Conservation (phyloP, 2,329 filamentous ascomycete species). For the Colletotrichum filicis region DNA sequence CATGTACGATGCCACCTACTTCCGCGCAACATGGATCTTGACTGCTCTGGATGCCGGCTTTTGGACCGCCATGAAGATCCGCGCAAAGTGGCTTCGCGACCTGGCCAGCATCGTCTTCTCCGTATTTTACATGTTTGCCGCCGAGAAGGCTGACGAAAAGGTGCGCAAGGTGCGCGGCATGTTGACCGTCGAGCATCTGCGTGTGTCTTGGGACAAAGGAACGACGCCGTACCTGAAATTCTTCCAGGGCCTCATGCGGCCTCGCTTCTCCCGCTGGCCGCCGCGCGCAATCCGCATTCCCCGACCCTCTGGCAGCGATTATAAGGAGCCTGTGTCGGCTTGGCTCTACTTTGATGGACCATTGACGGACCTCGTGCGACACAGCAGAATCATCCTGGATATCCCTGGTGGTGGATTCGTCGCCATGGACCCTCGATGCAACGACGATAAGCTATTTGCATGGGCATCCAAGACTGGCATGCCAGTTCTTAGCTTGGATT, state of each 20-base stretch:
- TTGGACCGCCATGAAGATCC: slow-evolving; percentile 97
- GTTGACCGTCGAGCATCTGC: slow-evolving; percentile 89
- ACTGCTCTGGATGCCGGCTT: slow-evolving; percentile 96
- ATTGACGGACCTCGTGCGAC: slow-evolving; percentile 78
- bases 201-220: slow-evolving; percentile 95
- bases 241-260: slow-evolving; percentile 78
- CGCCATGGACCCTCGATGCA: slow-evolving; percentile 93
- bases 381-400: slow-evolving; percentile 85
- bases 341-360: slow-evolving; percentile 98
- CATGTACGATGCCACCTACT: slow-evolving; percentile 92
- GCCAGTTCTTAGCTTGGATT: slow-evolving; percentile 92
- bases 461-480: slow-evolving; percentile 92
- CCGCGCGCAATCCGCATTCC: slow-evolving; percentile 88
- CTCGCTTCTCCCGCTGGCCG: slow-evolving; percentile 82
- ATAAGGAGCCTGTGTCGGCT: slow-evolving; percentile 82
- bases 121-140: slow-evolving; percentile 89
- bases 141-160: slow-evolving; percentile 96
- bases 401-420: slow-evolving; percentile 96
- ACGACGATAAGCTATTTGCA: slow-evolving; percentile 92
- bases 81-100: slow-evolving; percentile 81
- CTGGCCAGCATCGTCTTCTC: slow-evolving; percentile 86
- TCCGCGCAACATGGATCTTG: slow-evolving; percentile 95
- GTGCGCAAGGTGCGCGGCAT: slow-evolving; percentile 89
- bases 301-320: slow-evolving; percentile 81
- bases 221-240: slow-evolving; percentile 86